Conservation (phyloP, 768 basidiomycete genomes). For the Boletus huronensis region DNA sequence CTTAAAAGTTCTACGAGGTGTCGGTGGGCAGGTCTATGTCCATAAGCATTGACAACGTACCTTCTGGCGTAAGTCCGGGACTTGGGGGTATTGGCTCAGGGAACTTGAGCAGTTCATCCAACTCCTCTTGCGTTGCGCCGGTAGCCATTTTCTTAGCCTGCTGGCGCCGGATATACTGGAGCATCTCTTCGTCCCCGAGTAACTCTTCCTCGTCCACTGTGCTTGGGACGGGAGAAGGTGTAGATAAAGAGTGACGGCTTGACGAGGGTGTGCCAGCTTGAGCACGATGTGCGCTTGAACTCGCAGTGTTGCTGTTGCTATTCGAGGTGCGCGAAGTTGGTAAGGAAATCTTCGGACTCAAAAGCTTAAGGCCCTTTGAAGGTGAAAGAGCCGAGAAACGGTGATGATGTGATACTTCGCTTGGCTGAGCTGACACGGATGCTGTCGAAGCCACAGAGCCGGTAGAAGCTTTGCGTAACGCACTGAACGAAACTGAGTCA, state of each 20-base stretch:
- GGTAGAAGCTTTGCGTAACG: conserved; percentile 78
- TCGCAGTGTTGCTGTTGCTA: conserved; percentile 31
- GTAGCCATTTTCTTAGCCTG: conserved; percentile 82
- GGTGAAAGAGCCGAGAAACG: conserved; percentile 83
- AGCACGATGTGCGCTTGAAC: conserved; percentile 44
- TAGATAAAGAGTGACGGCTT: conserved; percentile 72
- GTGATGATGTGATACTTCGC: conserved; percentile 44
- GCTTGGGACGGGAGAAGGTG: conserved; percentile 79
- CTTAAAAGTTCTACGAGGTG: conserved; percentile 55
- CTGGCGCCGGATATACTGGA: conserved; percentile 87
- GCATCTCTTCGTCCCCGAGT: conserved; percentile 95
- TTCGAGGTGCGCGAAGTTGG: conserved; percentile 55
- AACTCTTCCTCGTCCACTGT: conserved; percentile 82
- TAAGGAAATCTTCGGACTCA: conserved; percentile 74
- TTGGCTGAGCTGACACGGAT: conserved; percentile 46
- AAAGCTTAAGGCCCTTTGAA: conserved; percentile 76
- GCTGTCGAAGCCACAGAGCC: conserved; percentile 71
- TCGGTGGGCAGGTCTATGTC: conserved; percentile 6
- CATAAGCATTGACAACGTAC: conserved; percentile 42
- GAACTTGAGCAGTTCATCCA: conserved; percentile 87
- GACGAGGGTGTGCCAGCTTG: conserved; percentile 63
- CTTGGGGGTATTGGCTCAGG: conserved; percentile 83
- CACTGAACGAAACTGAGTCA: conserved; percentile 75
- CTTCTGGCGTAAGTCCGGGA: conserved; percentile 59
- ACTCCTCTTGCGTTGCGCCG: conserved; percentile 80